Evolutionary conservation across 176 grass and related monocot genomes (phyloP).

Genomic region (Ananas comosus): DNA sequence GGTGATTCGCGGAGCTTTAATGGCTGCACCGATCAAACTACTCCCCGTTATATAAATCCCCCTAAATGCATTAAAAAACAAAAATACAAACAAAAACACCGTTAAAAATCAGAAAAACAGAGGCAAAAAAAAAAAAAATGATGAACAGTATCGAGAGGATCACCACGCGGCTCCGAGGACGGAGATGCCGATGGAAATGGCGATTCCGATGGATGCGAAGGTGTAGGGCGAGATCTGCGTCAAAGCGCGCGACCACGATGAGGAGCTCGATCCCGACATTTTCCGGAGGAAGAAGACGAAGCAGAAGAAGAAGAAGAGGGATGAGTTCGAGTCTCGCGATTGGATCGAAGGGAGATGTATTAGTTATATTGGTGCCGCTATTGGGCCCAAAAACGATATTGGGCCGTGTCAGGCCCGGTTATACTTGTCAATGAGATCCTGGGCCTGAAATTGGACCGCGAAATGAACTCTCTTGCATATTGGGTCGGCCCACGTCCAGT

Average conservation of each 20-base stretch:
- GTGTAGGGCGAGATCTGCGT: conserved; percentile 95
- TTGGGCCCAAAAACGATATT: no score
- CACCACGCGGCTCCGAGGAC: conserved; percentile 96
- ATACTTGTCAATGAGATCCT: no score
- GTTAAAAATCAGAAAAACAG: background rate
- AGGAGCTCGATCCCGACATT: conserved; percentile 58
- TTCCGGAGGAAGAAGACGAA: background rate
- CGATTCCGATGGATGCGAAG: conserved; percentile 92
- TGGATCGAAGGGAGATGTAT: no score
- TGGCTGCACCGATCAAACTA: conserved; percentile 89
- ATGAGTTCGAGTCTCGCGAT: no score
- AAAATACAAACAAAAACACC: background rate
- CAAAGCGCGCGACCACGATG: conserved; percentile 59
- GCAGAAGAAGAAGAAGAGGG: background rate
- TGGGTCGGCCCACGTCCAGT: no score
- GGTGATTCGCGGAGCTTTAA: conserved; percentile 96
- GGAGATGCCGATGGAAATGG: conserved; percentile 95
- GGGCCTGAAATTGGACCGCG: no score
- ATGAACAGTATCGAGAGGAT: background rate
- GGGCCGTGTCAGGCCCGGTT: no score
- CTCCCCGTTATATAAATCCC: conserved; percentile 98
- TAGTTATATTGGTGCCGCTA: no score
- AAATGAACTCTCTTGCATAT: no score
- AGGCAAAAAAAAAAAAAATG: background rate
- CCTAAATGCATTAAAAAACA: conserved; percentile 27